These are phyloP conservation scores for Eustoma russellianum DNA, from an alignment of 257 asterid species.

Conservation along the genomic window DNA sequence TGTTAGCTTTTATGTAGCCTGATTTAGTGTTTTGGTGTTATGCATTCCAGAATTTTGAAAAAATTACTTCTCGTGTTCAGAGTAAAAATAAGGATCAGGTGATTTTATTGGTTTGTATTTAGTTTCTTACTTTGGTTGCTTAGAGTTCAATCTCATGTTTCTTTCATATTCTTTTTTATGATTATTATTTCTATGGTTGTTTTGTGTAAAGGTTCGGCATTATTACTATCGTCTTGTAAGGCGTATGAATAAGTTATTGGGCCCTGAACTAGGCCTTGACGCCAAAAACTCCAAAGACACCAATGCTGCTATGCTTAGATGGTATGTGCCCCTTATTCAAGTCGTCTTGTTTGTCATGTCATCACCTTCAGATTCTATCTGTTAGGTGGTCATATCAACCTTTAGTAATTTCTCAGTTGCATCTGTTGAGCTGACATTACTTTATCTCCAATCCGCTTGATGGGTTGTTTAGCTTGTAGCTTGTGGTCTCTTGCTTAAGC, in stretches of 20 bases:
- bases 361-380: no score
- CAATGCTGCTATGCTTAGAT: constrained; percentile 96
- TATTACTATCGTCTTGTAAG: constrained; percentile 96
- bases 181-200: no score
- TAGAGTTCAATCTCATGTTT: no score
- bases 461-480: no score
- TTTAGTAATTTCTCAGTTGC: not conserved
- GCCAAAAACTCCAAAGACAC: constrained; percentile 95
- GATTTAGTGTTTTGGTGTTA: constrained; percentile 12
- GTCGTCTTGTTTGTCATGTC: no score
- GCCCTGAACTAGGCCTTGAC: constrained; percentile 88
- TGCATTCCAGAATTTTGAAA: constrained; percentile 74
- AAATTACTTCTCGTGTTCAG: constrained; percentile 85
- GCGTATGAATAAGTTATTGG: constrained; percentile 97
- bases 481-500: not conserved
- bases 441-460: no score
- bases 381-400: not conserved
- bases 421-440: no score
- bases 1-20: not conserved
- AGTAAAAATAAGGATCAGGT: constrained; percentile 99
- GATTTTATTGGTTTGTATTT: not conserved
- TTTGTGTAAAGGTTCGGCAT: constrained; percentile 63
- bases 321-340: constrained; percentile 30
- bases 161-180: no score
- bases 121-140: no score